phyloP scores from a whole-genome alignment of 2,329 filamentous ascomycete species.

The Thielaviopsis musarum region DNA sequence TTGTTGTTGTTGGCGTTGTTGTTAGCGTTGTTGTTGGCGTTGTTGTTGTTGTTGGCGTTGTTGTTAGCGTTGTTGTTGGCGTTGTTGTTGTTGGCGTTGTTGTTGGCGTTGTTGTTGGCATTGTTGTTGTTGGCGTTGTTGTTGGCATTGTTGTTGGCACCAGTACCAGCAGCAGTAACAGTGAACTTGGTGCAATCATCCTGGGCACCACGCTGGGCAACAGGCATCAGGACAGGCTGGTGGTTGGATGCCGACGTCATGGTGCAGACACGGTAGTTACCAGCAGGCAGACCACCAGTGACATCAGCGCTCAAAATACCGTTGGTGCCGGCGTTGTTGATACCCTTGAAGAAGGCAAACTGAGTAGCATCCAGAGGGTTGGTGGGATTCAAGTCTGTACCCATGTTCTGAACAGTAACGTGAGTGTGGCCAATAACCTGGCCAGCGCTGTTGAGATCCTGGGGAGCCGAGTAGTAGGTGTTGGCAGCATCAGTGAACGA shows the following conservation, averaged over 20 bases:
- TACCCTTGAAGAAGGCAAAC: conserved; percentile 50
- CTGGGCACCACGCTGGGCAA: conserved; percentile 49
- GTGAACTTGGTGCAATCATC: conserved; percentile 48
- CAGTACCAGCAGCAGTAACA: conserved; percentile 24
- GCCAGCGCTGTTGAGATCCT: conserved; percentile 31
- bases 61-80: conserved; percentile 9
- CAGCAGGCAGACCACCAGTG: conserved; percentile 39
- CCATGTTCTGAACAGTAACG: conserved; percentile 40
- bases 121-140: conserved; percentile 12
- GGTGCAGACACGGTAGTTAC: conserved; percentile 49
- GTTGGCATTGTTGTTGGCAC: conserved; percentile 13
- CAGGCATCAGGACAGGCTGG: conserved; percentile 48
- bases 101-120: conserved; percentile 12
- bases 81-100: conserved; percentile 12
- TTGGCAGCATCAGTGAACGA: conserved; percentile 41
- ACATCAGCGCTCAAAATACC: conserved; percentile 38
- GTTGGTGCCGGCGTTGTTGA: conserved; percentile 41
- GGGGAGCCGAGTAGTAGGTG: conserved; percentile 46
- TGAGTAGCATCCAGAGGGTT: conserved; percentile 33
- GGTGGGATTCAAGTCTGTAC: conserved; percentile 31
- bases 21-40: conserved; percentile 7
- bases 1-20: conserved; percentile 11
- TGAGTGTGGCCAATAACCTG: conserved; percentile 42
- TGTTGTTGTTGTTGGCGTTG: background rate
- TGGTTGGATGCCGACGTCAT: conserved; percentile 49